phyloP scores from a whole-genome alignment of 2,329 filamentous ascomycete species.

The Ascosphaera aggregata region DNA sequence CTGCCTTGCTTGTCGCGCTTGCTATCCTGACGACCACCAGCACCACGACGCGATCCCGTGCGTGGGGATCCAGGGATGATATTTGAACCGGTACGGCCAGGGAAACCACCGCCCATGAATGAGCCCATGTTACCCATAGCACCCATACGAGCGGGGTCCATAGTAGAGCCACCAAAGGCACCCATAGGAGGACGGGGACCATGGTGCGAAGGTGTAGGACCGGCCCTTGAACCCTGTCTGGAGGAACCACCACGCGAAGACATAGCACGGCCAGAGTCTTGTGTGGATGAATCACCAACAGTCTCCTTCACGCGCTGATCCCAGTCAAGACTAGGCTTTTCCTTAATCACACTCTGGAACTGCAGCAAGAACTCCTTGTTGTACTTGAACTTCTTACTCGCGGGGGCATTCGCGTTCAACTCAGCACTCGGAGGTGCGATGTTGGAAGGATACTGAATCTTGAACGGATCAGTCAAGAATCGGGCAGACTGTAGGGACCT shows the following conservation, averaged over 20 bases:
- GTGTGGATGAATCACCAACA: slow-evolving; percentile 48
- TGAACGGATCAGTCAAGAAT: slow-evolving; percentile 57
- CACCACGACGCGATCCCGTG: slow-evolving; percentile 37
- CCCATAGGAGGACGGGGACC: slow-evolving; percentile 22
- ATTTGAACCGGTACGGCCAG: slow-evolving; percentile 41
- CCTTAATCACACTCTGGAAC: slow-evolving; percentile 88
- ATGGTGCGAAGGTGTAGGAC: slow-evolving; percentile 3
- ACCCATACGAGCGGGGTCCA: slow-evolving; percentile 34
- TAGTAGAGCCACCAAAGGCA: slow-evolving; percentile 26
- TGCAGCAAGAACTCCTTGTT: slow-evolving; percentile 89
- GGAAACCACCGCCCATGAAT: slow-evolving; percentile 37
- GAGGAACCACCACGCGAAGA: slow-evolving; percentile 30
- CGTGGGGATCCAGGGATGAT: slow-evolving; percentile 47
- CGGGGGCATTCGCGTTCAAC: slow-evolving; percentile 50
- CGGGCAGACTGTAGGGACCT: slow-evolving; percentile 82
- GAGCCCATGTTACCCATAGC: slow-evolving; percentile 29
- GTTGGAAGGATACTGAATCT: slow-evolving; percentile 59
- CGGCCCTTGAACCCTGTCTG: slow-evolving; percentile 7
- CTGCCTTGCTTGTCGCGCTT: slow-evolving; percentile 26
- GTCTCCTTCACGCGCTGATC: slow-evolving; percentile 66
- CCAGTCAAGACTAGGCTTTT: slow-evolving; percentile 90
- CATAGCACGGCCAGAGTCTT: slow-evolving; percentile 39
- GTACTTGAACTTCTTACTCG: slow-evolving; percentile 72
- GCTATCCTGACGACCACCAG: slow-evolving; percentile 25
- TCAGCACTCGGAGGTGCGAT: slow-evolving; percentile 82